Base-by-base conservation (phyloP, 345 rosid species). In the Lenwebbia sp. region DNA sequence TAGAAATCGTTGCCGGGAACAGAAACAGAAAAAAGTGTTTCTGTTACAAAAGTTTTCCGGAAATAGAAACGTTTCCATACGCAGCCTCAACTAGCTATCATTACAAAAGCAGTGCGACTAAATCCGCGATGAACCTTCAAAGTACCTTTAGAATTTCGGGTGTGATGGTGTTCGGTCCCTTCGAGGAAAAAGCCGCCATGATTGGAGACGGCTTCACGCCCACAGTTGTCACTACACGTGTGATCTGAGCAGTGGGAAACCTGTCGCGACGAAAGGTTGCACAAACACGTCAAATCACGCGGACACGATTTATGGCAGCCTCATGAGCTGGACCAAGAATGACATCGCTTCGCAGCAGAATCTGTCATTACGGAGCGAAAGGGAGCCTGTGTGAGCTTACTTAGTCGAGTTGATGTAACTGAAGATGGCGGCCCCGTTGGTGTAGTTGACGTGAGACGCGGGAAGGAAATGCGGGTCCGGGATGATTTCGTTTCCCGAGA, bases 161-260 rank as follows among this genome's bases (percentile, higher is more conserved):
- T 25, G 90, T 92, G 25, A 95, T 83, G 4, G 55, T 83, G 88
- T 90, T 96, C 0, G 98, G 99, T 54, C 99, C 99, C 14, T 86
- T 90, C 0, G 99, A 96, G 54, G 99, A 96, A 88, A 96, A 96
- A 0, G 94, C 89, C 47, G 98, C 98, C 98, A 95, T 91, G 60
- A 89, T 54, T 10, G 99, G 98, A 3, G 98, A 92, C 54, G 95
- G 98, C 86, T 90, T 92, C 54, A 82, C 82, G 9, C 91, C 92
- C 23, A 92, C 22, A 84, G 55, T 50, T 23, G 95, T 88, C 40
- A 88, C 85, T 57, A 92, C 84, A 30, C 88, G 89, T 5, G 94
- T 88, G 70, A 96, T 90, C 62, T 90, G 92, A 30, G 91, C 98
- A 86, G 84, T 58, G 2, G 98, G 96, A n/a, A 81, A 88, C 91